Base-by-base conservation (phyloP, 2,329 filamentous ascomycete species). In the Helminthosporium solani region DNA sequence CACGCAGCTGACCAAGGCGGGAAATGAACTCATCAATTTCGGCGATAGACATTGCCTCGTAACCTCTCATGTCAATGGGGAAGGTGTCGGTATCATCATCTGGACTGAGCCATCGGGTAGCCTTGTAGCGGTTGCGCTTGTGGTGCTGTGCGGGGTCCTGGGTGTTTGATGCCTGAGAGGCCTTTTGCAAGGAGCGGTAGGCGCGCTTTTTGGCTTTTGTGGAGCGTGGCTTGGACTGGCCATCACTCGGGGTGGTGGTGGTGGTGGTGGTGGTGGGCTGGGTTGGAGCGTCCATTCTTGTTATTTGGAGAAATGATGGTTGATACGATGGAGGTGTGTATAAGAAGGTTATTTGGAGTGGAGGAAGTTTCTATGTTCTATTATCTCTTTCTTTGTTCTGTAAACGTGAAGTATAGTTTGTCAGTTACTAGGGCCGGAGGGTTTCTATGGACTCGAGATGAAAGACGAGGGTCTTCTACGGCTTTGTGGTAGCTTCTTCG, bases 201-300 rank as follows among this genome's bases (percentile, higher is more conserved):
- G 35, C 15, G 39, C 52, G 52, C 20, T 46, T 44, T 33, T 55
- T 49, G 16, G 44, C 46, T 27, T 50, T 47, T 8, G 46, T 44
- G 36, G 35, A 44, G 39, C 52, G 52, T 1, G 44, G 28, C 18
- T 42, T 44, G 21, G 30, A 9, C 9, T 25, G 28, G 7, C 8
- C 5, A 16, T 35, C n/a, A n/a, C n/a, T n/a, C n/a, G n/a, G n/a
- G 25, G 7, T 18, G 40, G 44, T 33, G 19, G 40, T 33, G 16
- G 33, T 18, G 37, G 35, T 12, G 11, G 45, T 33, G 12, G 16
- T 15, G 20, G 30, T 25, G 21, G 47, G 20, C 3, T 47, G 31
- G 3, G 7, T 34, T 15, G 30, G 15, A 4, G 27, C 25, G 7
- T 33, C 16, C 38, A 41, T 41, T 33, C 9, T 6, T 25, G 23